phyloP scores from a whole-genome alignment of 2,329 filamentous ascomycete genomes.

The Calonectria pteridis region DNA sequence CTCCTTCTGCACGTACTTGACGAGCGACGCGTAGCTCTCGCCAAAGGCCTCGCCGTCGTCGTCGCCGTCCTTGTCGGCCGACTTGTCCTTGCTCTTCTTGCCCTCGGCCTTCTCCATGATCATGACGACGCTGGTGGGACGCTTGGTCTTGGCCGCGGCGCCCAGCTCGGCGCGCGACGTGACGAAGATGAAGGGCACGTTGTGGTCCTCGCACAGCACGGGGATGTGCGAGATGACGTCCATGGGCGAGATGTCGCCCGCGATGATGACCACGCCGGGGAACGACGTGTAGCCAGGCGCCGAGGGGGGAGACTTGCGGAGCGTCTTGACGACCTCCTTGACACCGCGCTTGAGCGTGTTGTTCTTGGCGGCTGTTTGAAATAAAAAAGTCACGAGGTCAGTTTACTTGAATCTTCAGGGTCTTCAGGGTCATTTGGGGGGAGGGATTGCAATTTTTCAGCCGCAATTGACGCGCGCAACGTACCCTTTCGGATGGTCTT shows the following conservation, averaged over 20 bases:
- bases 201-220: constrained; percentile 97
- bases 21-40: constrained; percentile 73
- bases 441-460: background rate
- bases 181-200: constrained; percentile 96
- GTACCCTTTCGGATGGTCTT: constrained; percentile 69
- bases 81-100: constrained; percentile 60
- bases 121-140: constrained; percentile 97
- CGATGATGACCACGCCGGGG: constrained; percentile 88
- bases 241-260: constrained; percentile 97
- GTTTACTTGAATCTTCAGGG: background rate
- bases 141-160: constrained; percentile 93
- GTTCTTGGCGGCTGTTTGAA: constrained; percentile 83
- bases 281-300: constrained; percentile 73
- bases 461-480: constrained; percentile 34
- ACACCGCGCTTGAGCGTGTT: constrained; percentile 97
- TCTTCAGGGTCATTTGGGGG: too few species aligned
- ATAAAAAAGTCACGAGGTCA: constrained; percentile 31
- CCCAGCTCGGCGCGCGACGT: constrained; percentile 93
- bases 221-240: constrained; percentile 99
- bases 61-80: constrained; percentile 59
- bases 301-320: constrained; percentile 87
- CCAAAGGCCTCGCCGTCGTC: constrained; percentile 70
- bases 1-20: constrained; percentile 77
- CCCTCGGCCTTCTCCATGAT: constrained; percentile 70
- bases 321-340: constrained; percentile 98